Evolutionary conservation across 257 asterid genomes (phyloP), one percentile per base, ranked within the genome.

Genomic region (Thymus quinquecostatus): DNA sequence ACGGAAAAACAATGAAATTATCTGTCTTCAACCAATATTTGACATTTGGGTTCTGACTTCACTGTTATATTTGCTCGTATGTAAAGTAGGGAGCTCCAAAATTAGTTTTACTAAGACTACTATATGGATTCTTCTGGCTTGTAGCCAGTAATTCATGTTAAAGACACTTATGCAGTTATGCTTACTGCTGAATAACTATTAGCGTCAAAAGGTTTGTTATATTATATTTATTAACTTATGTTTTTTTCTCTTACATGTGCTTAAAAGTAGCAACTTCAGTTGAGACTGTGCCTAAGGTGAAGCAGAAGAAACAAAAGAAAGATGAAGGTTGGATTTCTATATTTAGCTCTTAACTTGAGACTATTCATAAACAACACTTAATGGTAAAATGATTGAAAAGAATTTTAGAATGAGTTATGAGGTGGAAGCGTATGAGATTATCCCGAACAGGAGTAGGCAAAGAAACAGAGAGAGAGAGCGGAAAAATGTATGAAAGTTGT

Each of bases 251-350:
- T 48, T 67, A 29, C 38, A 10, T 55, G 48, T 74, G 64, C 73
- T 71, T 1, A 44, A 57, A 72, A 51, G 75, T 58, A 78, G 80
- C 82, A 73, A 80, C 75, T 75, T 21, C 86, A 49, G 80, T 70
- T 58, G 75, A 28, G 59, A 63, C 92, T 75, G 68, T 83, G 27
- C 82, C 91, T 1, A 87, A 89, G 82, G 92, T 75, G 64, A 92
- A 89, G 85, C 79, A 71, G 38, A 86, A 34, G 81, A 92, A 88
- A 78, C 82, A 79, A 77, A 94, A 77, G 78, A 84, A 74, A 72
- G 90, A 78, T 79, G 89, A 88, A 86, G 97, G 98, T 92, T 56
- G 54, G 73, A 12, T 36, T 67, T 71, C 58, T 65, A 14, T 51
- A 58, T 69, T 75, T 61, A 75, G 67, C 62, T 68, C 71, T 60